phyloP scores from a whole-genome alignment of 1,139 yeast species.

The Magnusiomyces ingens region DNA sequence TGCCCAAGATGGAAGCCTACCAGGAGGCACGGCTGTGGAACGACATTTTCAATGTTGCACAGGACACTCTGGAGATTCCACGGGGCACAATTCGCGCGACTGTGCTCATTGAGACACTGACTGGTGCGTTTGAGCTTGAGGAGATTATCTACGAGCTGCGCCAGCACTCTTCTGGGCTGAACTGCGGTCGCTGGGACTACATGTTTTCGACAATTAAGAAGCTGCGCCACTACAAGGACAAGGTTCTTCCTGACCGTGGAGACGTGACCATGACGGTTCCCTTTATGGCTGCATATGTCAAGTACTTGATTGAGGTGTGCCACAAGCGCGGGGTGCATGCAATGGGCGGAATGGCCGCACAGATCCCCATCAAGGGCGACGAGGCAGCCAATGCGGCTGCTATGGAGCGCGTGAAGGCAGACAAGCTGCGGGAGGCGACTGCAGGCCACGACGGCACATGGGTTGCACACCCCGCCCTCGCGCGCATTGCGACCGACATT shows the following conservation, averaged over 20 bases:
- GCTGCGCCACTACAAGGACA: conserved; percentile 53
- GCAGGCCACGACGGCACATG: conserved; percentile 76
- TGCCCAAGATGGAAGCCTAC: conserved; percentile 74
- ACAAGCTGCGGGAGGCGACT: conserved; percentile 61
- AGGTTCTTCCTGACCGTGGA: conserved; percentile 60
- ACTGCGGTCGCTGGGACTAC: conserved; percentile 80
- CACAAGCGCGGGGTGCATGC: conserved; percentile 71
- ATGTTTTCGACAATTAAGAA: conserved; percentile 65
- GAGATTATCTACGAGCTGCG: conserved; percentile 68
- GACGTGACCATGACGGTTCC: conserved; percentile 71
- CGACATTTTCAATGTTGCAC: conserved; percentile 60
- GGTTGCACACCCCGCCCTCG: conserved; percentile 77
- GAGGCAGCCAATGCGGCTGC: conserved; percentile 54
- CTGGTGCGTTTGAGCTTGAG: conserved; percentile 74
- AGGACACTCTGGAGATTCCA: conserved; percentile 52
- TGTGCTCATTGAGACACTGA: conserved; percentile 64
- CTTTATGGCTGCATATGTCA: conserved; percentile 64
- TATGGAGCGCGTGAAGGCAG: conserved; percentile 60
- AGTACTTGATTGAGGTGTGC: conserved; percentile 57
- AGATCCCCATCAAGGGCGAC: conserved; percentile 66
- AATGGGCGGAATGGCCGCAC: conserved; percentile 81
- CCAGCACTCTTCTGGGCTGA: conserved; percentile 65
- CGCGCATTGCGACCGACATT: conserved; percentile 61
- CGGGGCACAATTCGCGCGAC: conserved; percentile 71
- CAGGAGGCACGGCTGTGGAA: conserved; percentile 73